Base-by-base conservation (phyloP, 208 protist species). In the Strigomonas galati region DNA sequence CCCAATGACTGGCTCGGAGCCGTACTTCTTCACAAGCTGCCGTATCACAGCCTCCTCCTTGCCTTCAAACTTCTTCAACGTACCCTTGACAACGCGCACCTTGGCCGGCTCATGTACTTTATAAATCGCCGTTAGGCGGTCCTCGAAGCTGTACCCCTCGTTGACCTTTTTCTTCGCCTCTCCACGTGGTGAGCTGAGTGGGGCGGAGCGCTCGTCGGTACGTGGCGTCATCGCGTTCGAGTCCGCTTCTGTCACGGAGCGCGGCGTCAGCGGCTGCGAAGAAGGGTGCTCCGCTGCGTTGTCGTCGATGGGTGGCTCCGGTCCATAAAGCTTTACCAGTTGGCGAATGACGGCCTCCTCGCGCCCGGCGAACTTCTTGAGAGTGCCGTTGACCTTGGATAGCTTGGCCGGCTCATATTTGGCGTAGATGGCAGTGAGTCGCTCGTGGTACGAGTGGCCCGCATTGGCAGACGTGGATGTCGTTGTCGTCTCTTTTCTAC, bases 261-360 rank as follows among this genome's bases (percentile, higher is more conserved):
- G 17, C 48, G 48, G 48, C 48, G 23, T 26, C 23, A 27, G 48
- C 48, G 48, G 48, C 48, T 53, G n/a, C 48, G 48, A 53, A 3
- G 17, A 26, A 26, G 48, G 48, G 17, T n/a, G 23, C 19, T 4
- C 7, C 23, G 7, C 48, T 17, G 48, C 48, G 17, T 6, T 15
- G n/a, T 53, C 23, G 4, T 53, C 48, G 24, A 58, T 58, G 5
- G 56, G 28, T 23, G 84, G 84, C 65, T 92, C 89, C 0, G 85
- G 82, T 12, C 85, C 89, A 69, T 92, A 91, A 63, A 86, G 84
- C 60, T 81, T 79, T 27, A 92, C 63, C 12, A 92, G 74, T 65
- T 91, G 72, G 54, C 73, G 72, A 44, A 92, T 81, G 14, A 89
- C 81, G 21, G 76, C 79, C 37, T 92, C 85, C 54, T 92, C 85